phyloP scores from a whole-genome alignment of 371 early-diverging fungal species.

The Actinomortierella wolfii region DNA sequence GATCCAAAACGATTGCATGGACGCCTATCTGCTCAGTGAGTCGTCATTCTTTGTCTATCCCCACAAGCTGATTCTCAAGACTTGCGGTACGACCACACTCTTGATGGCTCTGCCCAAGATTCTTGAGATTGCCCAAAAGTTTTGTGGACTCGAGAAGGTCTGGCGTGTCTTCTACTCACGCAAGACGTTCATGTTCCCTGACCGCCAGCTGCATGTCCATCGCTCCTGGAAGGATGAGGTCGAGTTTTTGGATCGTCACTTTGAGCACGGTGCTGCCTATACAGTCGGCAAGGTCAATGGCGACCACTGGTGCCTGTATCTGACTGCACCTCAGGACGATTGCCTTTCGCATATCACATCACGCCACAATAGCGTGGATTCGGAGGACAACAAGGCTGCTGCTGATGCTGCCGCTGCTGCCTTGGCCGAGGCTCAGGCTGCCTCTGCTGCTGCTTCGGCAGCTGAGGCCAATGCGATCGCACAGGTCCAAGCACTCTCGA shows the following conservation, averaged over 20 bases:
- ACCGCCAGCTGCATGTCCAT: slow-evolving; percentile 87
- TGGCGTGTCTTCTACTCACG: slow-evolving; percentile 93
- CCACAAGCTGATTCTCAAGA: slow-evolving; percentile 93
- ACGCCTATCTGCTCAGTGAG: slow-evolving; percentile 94
- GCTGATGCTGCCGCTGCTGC: neutral
- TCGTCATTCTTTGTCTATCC: slow-evolving; percentile 96
- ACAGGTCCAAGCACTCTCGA: neutral
- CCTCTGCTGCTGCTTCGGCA: slow-evolving; percentile 12
- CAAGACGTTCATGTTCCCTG: slow-evolving; percentile 96
- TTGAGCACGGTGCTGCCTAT: slow-evolving; percentile 83
- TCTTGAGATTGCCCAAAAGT: slow-evolving; percentile 78
- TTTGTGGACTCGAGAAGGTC: slow-evolving; percentile 72
- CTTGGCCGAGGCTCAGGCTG: slow-evolving; percentile 3
- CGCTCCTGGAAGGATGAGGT: slow-evolving; percentile 92
- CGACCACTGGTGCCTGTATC: slow-evolving; percentile 95
- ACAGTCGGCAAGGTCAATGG: slow-evolving; percentile 90
- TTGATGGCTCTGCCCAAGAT: slow-evolving; percentile 84
- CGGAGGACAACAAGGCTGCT: slow-evolving; percentile 10
- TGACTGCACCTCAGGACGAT: slow-evolving; percentile 71
- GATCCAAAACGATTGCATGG: slow-evolving; percentile 74
- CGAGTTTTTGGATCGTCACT: slow-evolving; percentile 67
- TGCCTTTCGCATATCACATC: slow-evolving; percentile 30
- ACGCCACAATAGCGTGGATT: slow-evolving; percentile 24
- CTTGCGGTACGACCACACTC: slow-evolving; percentile 96
- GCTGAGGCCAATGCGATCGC: neutral